Percentiles rank a stretch among this genome's conserved stretches.
Conservation (phyloP, 805 yeast species). For the Priceomyces castillae region DNA sequence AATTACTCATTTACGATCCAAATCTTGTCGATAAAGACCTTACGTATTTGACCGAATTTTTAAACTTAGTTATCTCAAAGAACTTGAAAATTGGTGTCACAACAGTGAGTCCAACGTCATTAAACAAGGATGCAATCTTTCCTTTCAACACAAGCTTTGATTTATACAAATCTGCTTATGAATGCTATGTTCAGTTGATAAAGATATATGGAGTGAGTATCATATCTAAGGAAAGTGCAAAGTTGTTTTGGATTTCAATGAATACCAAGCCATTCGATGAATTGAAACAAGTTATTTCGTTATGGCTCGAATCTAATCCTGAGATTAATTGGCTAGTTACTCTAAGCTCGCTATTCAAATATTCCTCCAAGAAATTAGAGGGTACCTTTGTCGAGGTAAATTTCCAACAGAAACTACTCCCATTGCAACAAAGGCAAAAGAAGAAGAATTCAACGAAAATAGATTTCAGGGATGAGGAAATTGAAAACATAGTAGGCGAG, state of each 20-base stretch:
- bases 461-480: slow-evolving; percentile 41
- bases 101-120: slow-evolving; percentile 34
- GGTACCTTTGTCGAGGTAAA: slow-evolving; percentile 37
- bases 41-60: slow-evolving; percentile 24
- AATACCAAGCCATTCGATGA: slow-evolving; percentile 46
- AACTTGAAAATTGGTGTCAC: slow-evolving; percentile 37
- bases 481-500: slow-evolving; percentile 38
- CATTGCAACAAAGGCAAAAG: slow-evolving; percentile 42
- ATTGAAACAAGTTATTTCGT: slow-evolving; percentile 45
- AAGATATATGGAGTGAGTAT: slow-evolving; percentile 47
- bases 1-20: slow-evolving; percentile 38
- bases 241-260: slow-evolving; percentile 59
- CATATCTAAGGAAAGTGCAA: slow-evolving; percentile 46
- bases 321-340: slow-evolving; percentile 58
- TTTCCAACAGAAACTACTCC: slow-evolving; percentile 39
- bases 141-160: slow-evolving; percentile 43
- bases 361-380: slow-evolving; percentile 42
- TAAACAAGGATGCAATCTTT: slow-evolving; percentile 40
- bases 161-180: slow-evolving; percentile 46
- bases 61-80: slow-evolving; percentile 28
- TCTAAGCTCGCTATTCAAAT: slow-evolving; percentile 48
- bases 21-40: slow-evolving; percentile 32
- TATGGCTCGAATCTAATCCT: slow-evolving; percentile 57
- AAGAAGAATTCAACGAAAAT: slow-evolving; percentile 23
- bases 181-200: slow-evolving; percentile 57